A percentile compares a stretch with the other conserved stretches of the same genome.
Conservation (phyloP, 129 eudicot genomes). For the Flaveria robusta region DNA sequence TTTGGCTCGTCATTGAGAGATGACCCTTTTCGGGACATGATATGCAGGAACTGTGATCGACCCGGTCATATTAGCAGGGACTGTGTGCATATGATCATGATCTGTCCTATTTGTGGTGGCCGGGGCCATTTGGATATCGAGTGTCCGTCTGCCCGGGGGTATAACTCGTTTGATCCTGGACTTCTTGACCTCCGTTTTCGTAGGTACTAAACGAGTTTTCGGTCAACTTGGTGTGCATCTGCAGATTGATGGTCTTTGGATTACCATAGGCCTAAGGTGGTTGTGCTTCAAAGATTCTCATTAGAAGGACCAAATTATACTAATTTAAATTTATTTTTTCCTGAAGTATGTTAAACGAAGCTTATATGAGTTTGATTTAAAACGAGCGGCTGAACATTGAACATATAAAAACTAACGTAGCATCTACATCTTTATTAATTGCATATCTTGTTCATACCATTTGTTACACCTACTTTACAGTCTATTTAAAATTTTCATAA, state of each 20-base stretch:
- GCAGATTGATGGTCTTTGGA: slow-evolving; percentile 6
- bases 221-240: background rate
- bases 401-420: too few species aligned
- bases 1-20: slow-evolving; percentile 38
- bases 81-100: slow-evolving; percentile 50
- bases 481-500: too few species aligned
- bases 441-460: too few species aligned
- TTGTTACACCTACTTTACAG: too few species aligned
- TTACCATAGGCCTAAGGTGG: background rate
- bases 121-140: slow-evolving; percentile 62
- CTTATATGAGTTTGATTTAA: too few species aligned
- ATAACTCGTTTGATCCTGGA: slow-evolving; percentile 32
- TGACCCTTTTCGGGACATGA: slow-evolving; percentile 59
- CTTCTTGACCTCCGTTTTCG: slow-evolving; percentile 35
- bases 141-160: slow-evolving; percentile 63
- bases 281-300: background rate
- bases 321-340: too few species aligned
- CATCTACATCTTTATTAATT: too few species aligned
- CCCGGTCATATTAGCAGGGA: slow-evolving; percentile 72
- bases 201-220: slow-evolving; percentile 30
- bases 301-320: slow-evolving; percentile 5
- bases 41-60: slow-evolving; percentile 59
- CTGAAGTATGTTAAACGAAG: too few species aligned
- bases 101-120: slow-evolving; percentile 70
- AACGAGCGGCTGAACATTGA: too few species aligned